Base-by-base conservation (phyloP, 2,329 filamentous ascomycete genomes). In the Fusarium sp. region DNA sequence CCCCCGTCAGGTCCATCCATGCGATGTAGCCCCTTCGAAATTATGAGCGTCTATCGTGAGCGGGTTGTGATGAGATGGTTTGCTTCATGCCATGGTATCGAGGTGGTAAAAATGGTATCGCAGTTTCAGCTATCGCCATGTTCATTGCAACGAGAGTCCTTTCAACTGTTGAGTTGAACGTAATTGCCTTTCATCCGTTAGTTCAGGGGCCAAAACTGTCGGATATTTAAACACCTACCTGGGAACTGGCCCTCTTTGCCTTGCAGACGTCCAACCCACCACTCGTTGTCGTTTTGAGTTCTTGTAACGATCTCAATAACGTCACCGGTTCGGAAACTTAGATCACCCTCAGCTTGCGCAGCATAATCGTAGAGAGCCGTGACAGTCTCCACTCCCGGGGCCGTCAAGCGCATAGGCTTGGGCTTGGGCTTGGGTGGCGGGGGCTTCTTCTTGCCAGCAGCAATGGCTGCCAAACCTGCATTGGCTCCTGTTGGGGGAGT, bases 351-450 rank as follows among this genome's bases (percentile, higher is more conserved):
- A 2, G 95, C 95, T 79, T 98, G 95, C 8, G 96, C 96, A 68
- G 97, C 93, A 77, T 97, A 99, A 78, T 98, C 96, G 81, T 98
- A 99, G 67, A 99, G 82, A 10, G 96, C 96, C 5, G 94, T 98
- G 34, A 92, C 94, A 1, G 88, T 95, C 80, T 98, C 95, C 0
- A 88, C 87, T 0, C 85, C 83, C 0, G 91, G 89, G 18, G 83
- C 86, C 5, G 86, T 91, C 49, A 98, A 84, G 58, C 90, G 86
- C 47, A 87, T 90, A 5, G 95, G 94, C 84, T 97, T 96, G 2
- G 95, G 93, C 71, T 89, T 89, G 9, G 88, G 88, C 72, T 76
- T 76, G 24, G 87, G 88, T 45, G 94, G 92, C 58, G 90, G 90
- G 38, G 90, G 87, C 84, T 95, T 96, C 55, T 89, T 86, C 67